Conservation (phyloP, 176 grass and related monocot species). For the Triticum monococcum region DNA sequence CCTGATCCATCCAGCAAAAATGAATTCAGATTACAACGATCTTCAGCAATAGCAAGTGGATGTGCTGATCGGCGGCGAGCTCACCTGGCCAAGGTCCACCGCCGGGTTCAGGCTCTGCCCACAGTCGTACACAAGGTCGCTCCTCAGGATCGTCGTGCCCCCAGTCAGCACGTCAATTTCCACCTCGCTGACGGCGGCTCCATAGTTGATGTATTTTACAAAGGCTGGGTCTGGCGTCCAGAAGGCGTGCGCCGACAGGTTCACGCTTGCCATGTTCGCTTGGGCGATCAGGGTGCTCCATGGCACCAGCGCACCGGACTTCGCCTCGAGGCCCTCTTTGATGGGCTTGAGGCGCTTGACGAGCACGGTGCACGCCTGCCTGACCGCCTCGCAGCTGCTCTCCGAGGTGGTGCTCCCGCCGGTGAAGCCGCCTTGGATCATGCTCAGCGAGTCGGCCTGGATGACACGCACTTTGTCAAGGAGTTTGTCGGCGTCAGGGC, state of each 20-base stretch:
- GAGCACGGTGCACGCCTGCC: constrained; percentile 44
- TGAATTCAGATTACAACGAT: neutral
- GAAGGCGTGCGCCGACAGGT: constrained; percentile 57
- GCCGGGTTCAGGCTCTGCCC: constrained; percentile 87
- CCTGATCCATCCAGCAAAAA: constrained; percentile 22
- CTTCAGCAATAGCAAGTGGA: neutral
- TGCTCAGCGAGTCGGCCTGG: constrained; percentile 70
- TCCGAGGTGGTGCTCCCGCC: constrained; percentile 88
- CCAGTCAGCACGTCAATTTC: constrained; percentile 75
- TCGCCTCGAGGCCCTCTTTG: constrained; percentile 59
- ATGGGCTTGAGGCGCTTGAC: constrained; percentile 68
- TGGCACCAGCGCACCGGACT: constrained; percentile 32
- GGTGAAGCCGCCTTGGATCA: constrained; percentile 74
- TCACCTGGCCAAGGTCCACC: constrained; percentile 85
- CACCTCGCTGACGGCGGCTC: constrained; percentile 72
- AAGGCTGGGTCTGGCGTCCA: constrained; percentile 56
- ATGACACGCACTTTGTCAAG: constrained; percentile 68
- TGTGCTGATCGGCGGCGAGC: neutral
- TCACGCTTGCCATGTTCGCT: constrained; percentile 53
- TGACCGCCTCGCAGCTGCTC: constrained; percentile 69
- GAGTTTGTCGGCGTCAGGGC: constrained; percentile 37
- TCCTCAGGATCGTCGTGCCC: constrained; percentile 68
- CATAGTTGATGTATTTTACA: constrained; percentile 67
- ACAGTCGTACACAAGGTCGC: constrained; percentile 78
- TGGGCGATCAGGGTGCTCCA: constrained; percentile 66